Evolutionary conservation across 305 asterid genomes (phyloP).

Genomic region (Fraxinus paxiana): DNA sequence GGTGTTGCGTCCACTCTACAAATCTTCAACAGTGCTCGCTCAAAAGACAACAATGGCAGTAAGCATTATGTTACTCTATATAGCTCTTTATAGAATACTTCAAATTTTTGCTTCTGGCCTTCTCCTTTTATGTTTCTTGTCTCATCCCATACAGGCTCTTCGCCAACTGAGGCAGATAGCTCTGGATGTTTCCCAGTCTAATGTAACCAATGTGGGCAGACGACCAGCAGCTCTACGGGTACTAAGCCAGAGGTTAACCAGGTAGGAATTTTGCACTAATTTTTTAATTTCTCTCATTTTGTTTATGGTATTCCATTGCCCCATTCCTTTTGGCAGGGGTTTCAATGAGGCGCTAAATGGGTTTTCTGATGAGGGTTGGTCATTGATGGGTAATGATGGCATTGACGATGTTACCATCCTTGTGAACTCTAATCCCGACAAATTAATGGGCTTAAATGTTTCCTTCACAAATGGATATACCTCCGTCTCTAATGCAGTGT

Average conservation of each 20-base stretch:
- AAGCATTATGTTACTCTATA: slow-evolving; percentile 16
- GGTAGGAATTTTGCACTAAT: slow-evolving; percentile 30
- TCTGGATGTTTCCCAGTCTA: slow-evolving; percentile 65
- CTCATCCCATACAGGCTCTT: slow-evolving; percentile 46
- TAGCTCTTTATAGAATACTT: background rate
- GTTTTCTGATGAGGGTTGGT: slow-evolving; percentile 74
- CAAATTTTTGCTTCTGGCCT: background rate
- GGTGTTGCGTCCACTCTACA: slow-evolving; percentile 75
- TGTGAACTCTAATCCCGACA: slow-evolving; percentile 70
- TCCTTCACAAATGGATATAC: slow-evolving; percentile 60
- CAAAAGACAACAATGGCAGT: slow-evolving; percentile 74
- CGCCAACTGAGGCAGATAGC: slow-evolving; percentile 77
- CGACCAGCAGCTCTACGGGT: slow-evolving; percentile 75
- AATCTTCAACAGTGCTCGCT: slow-evolving; percentile 71
- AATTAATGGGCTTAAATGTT: slow-evolving; percentile 59
- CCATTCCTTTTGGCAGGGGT: slow-evolving; percentile 45
- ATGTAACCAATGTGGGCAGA: slow-evolving; percentile 64
- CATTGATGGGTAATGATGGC: slow-evolving; percentile 64
- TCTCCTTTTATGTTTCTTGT: slow-evolving; percentile 2
- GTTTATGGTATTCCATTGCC: background rate
- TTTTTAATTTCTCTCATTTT: background rate
- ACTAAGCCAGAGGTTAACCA: slow-evolving; percentile 71
- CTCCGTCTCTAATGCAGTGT: slow-evolving; percentile 50
- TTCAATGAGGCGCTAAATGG: slow-evolving; percentile 81
- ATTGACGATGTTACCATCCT: slow-evolving; percentile 73